These are phyloP conservation scores for Cryphonectria carpinicola DNA, from an alignment of 2,329 filamentous ascomycete genomes.

Conservation along the genomic window DNA sequence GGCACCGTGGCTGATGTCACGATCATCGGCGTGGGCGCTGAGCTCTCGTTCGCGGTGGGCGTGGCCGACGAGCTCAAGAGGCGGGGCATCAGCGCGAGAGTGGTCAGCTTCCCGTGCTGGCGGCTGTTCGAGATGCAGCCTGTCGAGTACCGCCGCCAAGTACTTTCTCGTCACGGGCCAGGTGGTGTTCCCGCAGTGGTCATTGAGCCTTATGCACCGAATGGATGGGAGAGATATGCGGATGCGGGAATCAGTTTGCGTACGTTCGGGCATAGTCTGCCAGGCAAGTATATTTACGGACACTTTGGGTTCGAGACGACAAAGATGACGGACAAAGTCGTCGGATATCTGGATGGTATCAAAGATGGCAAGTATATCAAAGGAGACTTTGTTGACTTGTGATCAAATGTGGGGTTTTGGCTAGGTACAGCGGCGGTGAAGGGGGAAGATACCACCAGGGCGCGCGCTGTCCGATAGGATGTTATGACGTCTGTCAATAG, in stretches of 20 bases:
- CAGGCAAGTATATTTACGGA: slow-evolving; percentile 54
- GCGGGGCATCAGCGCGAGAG: slow-evolving; percentile 37
- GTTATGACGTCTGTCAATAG: neutral
- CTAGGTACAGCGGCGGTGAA: neutral
- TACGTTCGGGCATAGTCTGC: slow-evolving; percentile 55
- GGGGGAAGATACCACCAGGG: neutral
- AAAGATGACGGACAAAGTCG: slow-evolving; percentile 40
- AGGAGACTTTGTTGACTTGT: slow-evolving; percentile 22
- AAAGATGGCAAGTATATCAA: slow-evolving; percentile 13
- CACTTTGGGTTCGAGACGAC: slow-evolving; percentile 55
- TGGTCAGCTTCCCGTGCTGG: slow-evolving; percentile 45
- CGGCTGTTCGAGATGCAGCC: slow-evolving; percentile 42
- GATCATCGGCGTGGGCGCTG: slow-evolving; percentile 43
- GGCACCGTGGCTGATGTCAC: slow-evolving; percentile 43
- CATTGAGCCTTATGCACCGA: slow-evolving; percentile 55
- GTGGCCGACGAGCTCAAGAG: slow-evolving; percentile 42
- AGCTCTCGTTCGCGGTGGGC: slow-evolving; percentile 47
- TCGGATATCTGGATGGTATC: slow-evolving; percentile 10
- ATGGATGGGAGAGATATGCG: slow-evolving; percentile 60
- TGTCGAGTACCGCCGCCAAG: slow-evolving; percentile 41
- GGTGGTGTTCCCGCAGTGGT: slow-evolving; percentile 46
- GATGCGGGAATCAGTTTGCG: slow-evolving; percentile 54
- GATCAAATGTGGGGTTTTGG: neutral
- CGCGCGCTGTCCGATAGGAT: neutral
- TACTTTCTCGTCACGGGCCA: slow-evolving; percentile 41